Percentiles rank a stretch among this genome's conserved stretches.
Evolutionary conservation across 2,329 filamentous ascomycete genomes (phyloP).

Genomic region (Graphilbum sp.): DNA sequence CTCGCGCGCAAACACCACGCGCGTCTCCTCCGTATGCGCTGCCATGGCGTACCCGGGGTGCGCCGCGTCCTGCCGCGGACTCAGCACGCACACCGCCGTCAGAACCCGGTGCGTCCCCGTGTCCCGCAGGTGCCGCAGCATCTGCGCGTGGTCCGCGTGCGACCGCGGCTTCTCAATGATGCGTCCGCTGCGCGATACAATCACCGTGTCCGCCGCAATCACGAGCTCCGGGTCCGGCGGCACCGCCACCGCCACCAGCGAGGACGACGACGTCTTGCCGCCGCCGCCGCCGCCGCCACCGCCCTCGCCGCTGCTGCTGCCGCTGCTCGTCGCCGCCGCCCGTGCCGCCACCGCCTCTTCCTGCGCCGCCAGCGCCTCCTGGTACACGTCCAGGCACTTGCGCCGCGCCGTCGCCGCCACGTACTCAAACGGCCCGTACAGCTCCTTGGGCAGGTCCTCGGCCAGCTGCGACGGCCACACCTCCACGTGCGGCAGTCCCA

Average conservation of each 20-base stretch:
- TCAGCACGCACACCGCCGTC: constrained; percentile 72
- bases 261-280: too few species aligned
- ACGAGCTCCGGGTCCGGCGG: constrained; percentile 62
- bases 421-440: constrained; percentile 72
- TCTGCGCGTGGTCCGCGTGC: constrained; percentile 65
- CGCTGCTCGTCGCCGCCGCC: too few species aligned
- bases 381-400: constrained; percentile 64
- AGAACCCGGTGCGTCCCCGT: constrained; percentile 64
- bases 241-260: too few species aligned
- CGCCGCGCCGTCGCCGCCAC: constrained; percentile 71
- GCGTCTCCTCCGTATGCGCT: constrained; percentile 75
- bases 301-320: too few species aligned
- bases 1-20: constrained; percentile 66
- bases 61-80: constrained; percentile 61
- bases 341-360: constrained; percentile 13
- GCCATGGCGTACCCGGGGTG: constrained; percentile 77
- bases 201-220: constrained; percentile 80
- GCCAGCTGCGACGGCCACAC: constrained; percentile 68
- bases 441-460: constrained; percentile 67
- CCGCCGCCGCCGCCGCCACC: too few species aligned
- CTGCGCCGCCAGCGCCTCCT: constrained; percentile 20
- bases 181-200: constrained; percentile 56
- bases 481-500: constrained; percentile 68
- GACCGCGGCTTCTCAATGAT: constrained; percentile 84
- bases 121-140: constrained; percentile 71